Evolutionary conservation across 805 yeast genomes (phyloP), one percentile per base, ranked within the genome.

Genomic region (Saccharomycodes ludwigii): DNA sequence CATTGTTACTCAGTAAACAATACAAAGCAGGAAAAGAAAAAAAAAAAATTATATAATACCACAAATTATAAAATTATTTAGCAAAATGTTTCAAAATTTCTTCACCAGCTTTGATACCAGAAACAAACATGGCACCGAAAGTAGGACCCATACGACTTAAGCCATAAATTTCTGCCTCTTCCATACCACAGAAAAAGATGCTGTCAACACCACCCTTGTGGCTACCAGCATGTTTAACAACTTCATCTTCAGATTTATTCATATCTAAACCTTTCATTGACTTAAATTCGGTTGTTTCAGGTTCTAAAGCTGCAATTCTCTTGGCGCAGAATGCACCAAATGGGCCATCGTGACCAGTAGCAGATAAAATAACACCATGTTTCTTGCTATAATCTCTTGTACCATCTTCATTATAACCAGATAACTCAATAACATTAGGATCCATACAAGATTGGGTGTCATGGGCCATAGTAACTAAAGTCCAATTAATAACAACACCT

Each of bases 401-500:
- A 29, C 57, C 57, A 30, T 52, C 53, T 23, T 48, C 34, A 23
- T 43, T 34, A 44, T 50, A 52, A 24, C 57, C 57, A 18, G 63
- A 51, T 29, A 64, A 62, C 47, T 77, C 78, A 61, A 78, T 74
- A 38, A 83, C 77, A 60, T 77, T 76, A 30, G 86, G 85, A 50
- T 77, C 86, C 85, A 78, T 78, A 53, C 86, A 78, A 10, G 79
- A 71, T 54, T 78, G 86, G 34, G 71, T 71, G 50, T 74, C 80
- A 48, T 78, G 86, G 54, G 76, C 75, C 67, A 74, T 65, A 4
- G 84, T 61, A 16, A 78, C 86, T 45, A 78, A 62, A 26, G 86
- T 78, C 86, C 86, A 78, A 66, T 78, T 78, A 47, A 84, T 77
- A 27, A 78, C 86, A 23, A 77, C 86, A 52, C 88, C 88, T 16